Base-by-base conservation (phyloP, 2,329 filamentous ascomycete species). In the Pezicula neosporulosa region DNA sequence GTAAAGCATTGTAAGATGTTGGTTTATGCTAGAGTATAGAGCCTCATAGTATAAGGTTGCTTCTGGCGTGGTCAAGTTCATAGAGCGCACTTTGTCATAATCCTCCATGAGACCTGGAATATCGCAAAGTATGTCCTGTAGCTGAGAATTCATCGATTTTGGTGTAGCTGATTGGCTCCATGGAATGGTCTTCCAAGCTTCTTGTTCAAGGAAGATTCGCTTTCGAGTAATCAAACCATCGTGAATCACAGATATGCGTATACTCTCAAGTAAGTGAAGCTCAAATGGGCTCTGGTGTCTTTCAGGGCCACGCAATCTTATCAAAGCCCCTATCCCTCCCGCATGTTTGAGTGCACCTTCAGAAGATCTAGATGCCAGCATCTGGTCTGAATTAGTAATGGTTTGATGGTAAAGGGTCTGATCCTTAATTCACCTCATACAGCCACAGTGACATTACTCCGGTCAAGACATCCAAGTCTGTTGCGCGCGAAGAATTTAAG, bases 91-190 rank as follows among this genome's bases (percentile, higher is more conserved):
- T 42, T 38, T 10, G 44, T 46, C 21, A 9, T 33, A 36, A 13
- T 54, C 52, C 33, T 54, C 52, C 37, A 49, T 24, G 5, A 51
- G 15, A 3, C 52, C 52, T n/a, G 52, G 49, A 13, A 54, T 30
- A 43, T 51, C 45, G 27, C 49, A 54, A 8, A 51, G 33, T 13
- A 54, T 51, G 37, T 54, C 52, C 4, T 51, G 39, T 13, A 51
- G 33, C 18, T 33, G 44, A 4, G 13, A 10, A 8, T 33, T 36
- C 12, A 19, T 37, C 15, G 42, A 16, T 19, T 54, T 51, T 15
- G 38, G 41, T 18, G 43, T 42, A 6, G 45, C 42, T 21, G 49
- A 30, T 8, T 37, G 19, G 19, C 42, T 41, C 52, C 52, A 54
- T 13, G 52, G 52, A 10, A 54, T 37, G 6, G 28, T 49, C 41